These are phyloP conservation scores for Hirsutella rhossiliensis DNA, from an alignment of 2,329 filamentous ascomycete genomes.

Conservation along the genomic window DNA sequence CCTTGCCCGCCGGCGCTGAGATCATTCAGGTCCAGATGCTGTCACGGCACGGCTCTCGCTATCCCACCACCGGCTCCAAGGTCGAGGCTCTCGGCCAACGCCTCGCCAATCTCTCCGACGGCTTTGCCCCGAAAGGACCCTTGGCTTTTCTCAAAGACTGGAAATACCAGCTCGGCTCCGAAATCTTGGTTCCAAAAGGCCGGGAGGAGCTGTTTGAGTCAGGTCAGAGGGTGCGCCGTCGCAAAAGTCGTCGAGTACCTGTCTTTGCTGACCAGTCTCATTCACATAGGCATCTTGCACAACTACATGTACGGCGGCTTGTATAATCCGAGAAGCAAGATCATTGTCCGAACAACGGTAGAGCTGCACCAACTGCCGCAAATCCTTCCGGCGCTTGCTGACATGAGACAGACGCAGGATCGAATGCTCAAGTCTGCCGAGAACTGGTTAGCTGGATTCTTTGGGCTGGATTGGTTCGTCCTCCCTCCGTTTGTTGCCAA, in stretches of 20 bases:
- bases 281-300: slow-evolving; percentile 46
- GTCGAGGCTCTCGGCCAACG: slow-evolving; percentile 44
- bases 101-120: slow-evolving; percentile 39
- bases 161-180: slow-evolving; percentile 55
- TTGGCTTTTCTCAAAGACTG: slow-evolving; percentile 58
- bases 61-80: slow-evolving; percentile 51
- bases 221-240: slow-evolving; percentile 15
- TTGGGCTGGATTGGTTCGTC: slow-evolving; percentile 53
- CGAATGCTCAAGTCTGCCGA: slow-evolving; percentile 68
- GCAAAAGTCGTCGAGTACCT: background rate
- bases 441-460: slow-evolving; percentile 70
- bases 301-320: slow-evolving; percentile 61
- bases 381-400: slow-evolving; percentile 2
- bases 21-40: slow-evolving; percentile 63
- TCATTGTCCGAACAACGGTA: slow-evolving; percentile 58
- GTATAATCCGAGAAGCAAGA: slow-evolving; percentile 60
- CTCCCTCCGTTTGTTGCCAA: background rate
- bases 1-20: slow-evolving; percentile 52
- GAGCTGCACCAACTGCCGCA: slow-evolving; percentile 4
- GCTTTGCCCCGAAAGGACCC: slow-evolving; percentile 42
- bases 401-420: slow-evolving; percentile 46
- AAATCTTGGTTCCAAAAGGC: slow-evolving; percentile 62
- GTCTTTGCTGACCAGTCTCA: background rate
- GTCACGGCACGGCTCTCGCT: slow-evolving; percentile 61
- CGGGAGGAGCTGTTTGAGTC: slow-evolving; percentile 63